Percentiles rank a stretch among this genome's conserved stretches.
These are phyloP conservation scores for Pythium volutum DNA, from an alignment of 352 stramenopile species.

Conservation along the genomic window DNA sequence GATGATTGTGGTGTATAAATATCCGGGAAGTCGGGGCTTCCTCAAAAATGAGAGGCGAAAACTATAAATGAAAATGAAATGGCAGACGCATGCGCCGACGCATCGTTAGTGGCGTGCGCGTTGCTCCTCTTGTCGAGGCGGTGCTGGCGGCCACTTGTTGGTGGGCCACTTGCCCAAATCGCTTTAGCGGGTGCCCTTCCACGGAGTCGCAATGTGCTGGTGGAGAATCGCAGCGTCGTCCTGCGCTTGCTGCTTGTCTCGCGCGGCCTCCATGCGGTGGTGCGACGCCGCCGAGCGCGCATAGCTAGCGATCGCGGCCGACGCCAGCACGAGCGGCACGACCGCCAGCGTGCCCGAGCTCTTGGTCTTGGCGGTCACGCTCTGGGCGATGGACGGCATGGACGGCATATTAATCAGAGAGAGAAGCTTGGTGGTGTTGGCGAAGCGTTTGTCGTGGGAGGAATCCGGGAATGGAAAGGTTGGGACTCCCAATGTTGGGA, in stretches of 20 bases:
- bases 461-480: conserved; percentile 16
- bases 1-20: conserved; percentile 6
- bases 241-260: conserved; percentile 25
- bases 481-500: background rate
- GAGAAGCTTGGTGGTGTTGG: background rate
- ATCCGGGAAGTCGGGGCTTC: background rate
- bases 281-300: conserved; percentile 46
- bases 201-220: conserved; percentile 60
- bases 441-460: background rate
- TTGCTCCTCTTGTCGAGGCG: background rate
- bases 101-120: background rate
- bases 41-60: background rate
- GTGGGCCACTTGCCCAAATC: too few relatives aligned
- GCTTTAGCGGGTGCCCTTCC: conserved; percentile 63
- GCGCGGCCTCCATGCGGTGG: conserved; percentile 35
- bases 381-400: conserved; percentile 20
- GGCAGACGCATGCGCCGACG: background rate
- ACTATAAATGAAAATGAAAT: conserved; percentile 2
- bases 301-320: conserved; percentile 61
- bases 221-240: conserved; percentile 52
- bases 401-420: conserved; percentile 19
- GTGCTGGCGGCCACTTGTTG: background rate
- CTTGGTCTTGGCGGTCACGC: conserved; percentile 25
- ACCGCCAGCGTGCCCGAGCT: conserved; percentile 41
- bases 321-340: conserved; percentile 59